Percentiles rank a stretch among this genome's conserved stretches.
These are phyloP conservation scores for Pseudocercospora pini-densiflorae DNA, from an alignment of 2,329 filamentous ascomycete genomes.

Conservation along the genomic window DNA sequence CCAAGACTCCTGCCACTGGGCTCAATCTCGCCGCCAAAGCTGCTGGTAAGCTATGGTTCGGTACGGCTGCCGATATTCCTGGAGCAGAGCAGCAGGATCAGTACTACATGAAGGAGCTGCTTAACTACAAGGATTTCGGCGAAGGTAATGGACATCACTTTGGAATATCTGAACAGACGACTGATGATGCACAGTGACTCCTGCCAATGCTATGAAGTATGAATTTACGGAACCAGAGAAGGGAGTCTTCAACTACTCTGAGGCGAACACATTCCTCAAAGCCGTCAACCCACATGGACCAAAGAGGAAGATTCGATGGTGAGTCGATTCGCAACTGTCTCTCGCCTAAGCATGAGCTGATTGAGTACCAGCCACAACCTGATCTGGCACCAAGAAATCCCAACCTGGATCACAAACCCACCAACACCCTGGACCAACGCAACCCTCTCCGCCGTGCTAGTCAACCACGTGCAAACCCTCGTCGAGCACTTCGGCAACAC, in stretches of 20 bases:
- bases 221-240: conserved; percentile 44
- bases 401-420: conserved; percentile 42
- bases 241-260: conserved; percentile 40
- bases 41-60: conserved; percentile 36
- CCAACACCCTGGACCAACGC: conserved; percentile 44
- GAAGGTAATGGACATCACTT: conserved; percentile 39
- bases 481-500: conserved; percentile 45
- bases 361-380: conserved; percentile 45
- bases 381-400: conserved; percentile 49
- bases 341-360: too few relatives aligned
- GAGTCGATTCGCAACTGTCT: too few relatives aligned
- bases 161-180: too few relatives aligned
- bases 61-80: conserved; percentile 63
- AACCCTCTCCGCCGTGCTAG: conserved; percentile 47
- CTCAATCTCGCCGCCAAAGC: conserved; percentile 31
- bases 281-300: conserved; percentile 21
- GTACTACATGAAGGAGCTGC: conserved; percentile 60
- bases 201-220: conserved; percentile 48
- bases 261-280: background rate
- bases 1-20: background rate
- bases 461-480: conserved; percentile 47
- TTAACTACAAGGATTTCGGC: conserved; percentile 63
- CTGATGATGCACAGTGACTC: conserved; percentile 18
- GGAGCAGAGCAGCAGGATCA: conserved; percentile 55
- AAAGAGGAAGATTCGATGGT: conserved; percentile 40